These are phyloP conservation scores for Magnaporthales sp. DNA, from an alignment of 2,329 filamentous ascomycete genomes.

Conservation along the genomic window DNA sequence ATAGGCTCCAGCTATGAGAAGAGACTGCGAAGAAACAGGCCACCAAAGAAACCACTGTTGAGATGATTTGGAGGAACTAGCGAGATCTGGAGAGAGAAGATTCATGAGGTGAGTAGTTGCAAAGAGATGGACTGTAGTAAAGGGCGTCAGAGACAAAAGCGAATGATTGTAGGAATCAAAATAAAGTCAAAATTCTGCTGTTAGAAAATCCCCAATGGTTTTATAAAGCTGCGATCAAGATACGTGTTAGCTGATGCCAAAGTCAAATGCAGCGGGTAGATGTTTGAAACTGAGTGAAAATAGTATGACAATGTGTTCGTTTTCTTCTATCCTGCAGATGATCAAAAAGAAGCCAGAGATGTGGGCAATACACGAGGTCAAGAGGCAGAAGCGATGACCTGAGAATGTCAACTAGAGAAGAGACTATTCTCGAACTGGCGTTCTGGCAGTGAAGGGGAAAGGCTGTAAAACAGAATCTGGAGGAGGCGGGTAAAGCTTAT, in stretches of 20 bases:
- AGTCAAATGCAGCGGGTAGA: background rate
- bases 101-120: background rate
- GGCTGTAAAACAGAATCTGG: background rate
- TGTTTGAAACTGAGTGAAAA: background rate
- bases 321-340: background rate
- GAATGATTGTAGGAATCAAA: background rate
- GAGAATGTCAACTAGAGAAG: background rate
- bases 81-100: background rate
- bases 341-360: background rate
- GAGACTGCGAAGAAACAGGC: background rate
- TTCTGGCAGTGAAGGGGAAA: background rate
- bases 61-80: background rate
- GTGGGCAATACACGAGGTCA: background rate
- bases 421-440: too few species aligned
- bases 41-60: background rate
- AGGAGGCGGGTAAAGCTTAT: background rate
- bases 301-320: background rate
- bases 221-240: background rate
- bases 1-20: background rate
- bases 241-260: background rate
- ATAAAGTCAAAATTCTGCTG: background rate
- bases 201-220: background rate
- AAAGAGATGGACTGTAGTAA: background rate
- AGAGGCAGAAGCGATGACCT: background rate
- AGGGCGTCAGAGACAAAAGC: background rate